phyloP scores from a whole-genome alignment of 495 filamentous ascomycete genomes.

The Annulohypoxylon stygium region DNA sequence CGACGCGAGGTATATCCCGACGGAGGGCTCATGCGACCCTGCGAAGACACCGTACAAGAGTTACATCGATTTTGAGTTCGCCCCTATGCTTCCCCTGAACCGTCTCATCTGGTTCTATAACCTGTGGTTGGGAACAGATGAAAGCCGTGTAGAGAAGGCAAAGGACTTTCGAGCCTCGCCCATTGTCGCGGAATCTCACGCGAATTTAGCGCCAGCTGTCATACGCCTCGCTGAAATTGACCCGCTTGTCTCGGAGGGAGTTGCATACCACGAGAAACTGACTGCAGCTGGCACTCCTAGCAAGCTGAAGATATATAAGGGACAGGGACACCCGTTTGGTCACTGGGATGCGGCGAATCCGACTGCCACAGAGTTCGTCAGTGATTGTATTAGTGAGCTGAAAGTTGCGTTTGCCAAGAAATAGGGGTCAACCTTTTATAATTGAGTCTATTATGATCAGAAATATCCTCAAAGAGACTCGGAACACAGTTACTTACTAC shows the following conservation, averaged over 20 bases:
- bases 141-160: constrained; percentile 43
- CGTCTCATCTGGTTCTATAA: constrained; percentile 58
- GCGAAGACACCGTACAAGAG: constrained; percentile 51
- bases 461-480: not conserved
- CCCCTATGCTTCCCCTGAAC: constrained; percentile 54
- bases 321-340: constrained; percentile 54
- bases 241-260: constrained; percentile 52
- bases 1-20: constrained; percentile 57
- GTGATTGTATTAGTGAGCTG: constrained; percentile 50
- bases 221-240: constrained; percentile 54
- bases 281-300: constrained; percentile 50
- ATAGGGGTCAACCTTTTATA: not conserved
- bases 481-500: not conserved
- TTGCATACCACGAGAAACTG: constrained; percentile 54
- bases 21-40: constrained; percentile 53
- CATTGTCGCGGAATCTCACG: constrained; percentile 53
- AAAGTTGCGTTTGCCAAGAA: constrained; percentile 46
- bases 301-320: constrained; percentile 54
- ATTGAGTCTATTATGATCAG: not conserved
- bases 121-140: constrained; percentile 54
- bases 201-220: constrained; percentile 52
- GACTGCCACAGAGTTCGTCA: constrained; percentile 50
- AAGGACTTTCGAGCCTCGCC: constrained; percentile 54
- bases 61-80: constrained; percentile 54
- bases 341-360: constrained; percentile 55